Evolutionary conservation across 257 asterid species (phyloP).

Genomic region (Jacaranda copaia): DNA sequence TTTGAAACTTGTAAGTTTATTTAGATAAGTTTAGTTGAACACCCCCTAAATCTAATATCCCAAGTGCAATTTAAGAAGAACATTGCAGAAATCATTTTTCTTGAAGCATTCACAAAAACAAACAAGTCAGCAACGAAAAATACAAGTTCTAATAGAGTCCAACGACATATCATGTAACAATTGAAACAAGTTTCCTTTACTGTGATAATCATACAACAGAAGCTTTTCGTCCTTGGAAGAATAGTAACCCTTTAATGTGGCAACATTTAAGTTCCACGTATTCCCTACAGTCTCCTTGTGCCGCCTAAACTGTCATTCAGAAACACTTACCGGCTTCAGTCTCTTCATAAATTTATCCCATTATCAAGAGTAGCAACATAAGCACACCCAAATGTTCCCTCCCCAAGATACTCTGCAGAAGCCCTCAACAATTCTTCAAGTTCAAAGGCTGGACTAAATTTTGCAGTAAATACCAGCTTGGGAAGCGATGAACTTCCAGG

Average conservation of each 20-base stretch:
- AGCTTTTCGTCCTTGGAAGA: constrained; percentile 4
- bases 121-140: background rate
- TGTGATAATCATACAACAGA: constrained; percentile 12
- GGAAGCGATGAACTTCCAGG: background rate
- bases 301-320: constrained; percentile 13
- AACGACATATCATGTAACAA: constrained; percentile 18
- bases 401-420: constrained; percentile 44
- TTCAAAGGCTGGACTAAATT: constrained; percentile 28
- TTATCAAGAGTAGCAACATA: background rate
- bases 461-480: constrained; percentile 36
- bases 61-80: too few species aligned
- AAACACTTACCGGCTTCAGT: constrained; percentile 10
- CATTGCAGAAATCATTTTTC: too few species aligned
- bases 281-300: constrained; percentile 19
- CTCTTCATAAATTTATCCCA: constrained; percentile 23
- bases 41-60: too few species aligned
- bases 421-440: constrained; percentile 46
- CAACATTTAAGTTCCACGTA: constrained; percentile 20
- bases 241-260: constrained; percentile 14
- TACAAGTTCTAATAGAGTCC: background rate
- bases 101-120: background rate
- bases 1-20: too few species aligned
- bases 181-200: background rate
- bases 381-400: constrained; percentile 41
- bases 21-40: too few species aligned